A percentile compares a stretch with the other conserved stretches of the same genome.
These are phyloP conservation scores for Cercospora sp. DNA, from an alignment of 2,329 filamentous ascomycete species.

Conservation along the genomic window DNA sequence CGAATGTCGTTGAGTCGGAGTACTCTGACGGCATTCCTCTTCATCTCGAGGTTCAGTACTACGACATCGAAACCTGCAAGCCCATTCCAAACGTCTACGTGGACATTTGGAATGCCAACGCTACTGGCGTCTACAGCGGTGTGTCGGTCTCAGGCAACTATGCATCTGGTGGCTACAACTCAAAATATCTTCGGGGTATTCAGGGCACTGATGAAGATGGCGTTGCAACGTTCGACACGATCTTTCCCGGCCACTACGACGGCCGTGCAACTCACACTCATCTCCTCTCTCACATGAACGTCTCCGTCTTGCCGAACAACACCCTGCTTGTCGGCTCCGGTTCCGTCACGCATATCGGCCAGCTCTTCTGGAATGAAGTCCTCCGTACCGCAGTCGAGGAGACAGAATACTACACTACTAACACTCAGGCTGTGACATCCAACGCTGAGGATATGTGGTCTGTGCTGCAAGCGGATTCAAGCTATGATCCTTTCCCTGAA, in stretches of 20 bases:
- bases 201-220: conserved; percentile 45
- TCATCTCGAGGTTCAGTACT: conserved; percentile 48
- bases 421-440: conserved; percentile 46
- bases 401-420: conserved; percentile 48
- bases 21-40: conserved; percentile 45
- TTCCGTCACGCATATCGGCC: conserved; percentile 61
- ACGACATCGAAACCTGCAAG: conserved; percentile 48
- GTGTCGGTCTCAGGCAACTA: conserved; percentile 35
- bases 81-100: conserved; percentile 46
- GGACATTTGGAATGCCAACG: conserved; percentile 52
- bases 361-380: conserved; percentile 64
- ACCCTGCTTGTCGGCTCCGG: conserved; percentile 50
- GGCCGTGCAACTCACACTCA: conserved; percentile 49
- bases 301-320: conserved; percentile 48
- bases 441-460: conserved; percentile 53
- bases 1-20: conserved; percentile 46
- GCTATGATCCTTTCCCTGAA: conserved; percentile 59
- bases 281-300: conserved; percentile 42
- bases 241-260: conserved; percentile 51
- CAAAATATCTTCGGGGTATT: conserved; percentile 46
- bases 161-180: conserved; percentile 37
- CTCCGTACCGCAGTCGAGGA: conserved; percentile 56
- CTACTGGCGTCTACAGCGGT: conserved; percentile 51
- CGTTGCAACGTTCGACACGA: conserved; percentile 45
- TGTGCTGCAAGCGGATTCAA: conserved; percentile 51